Percentiles rank a stretch among this genome's conserved stretches.
phyloP scores from a whole-genome alignment of 805 yeast species.

The Yamadazyma olivae region DNA sequence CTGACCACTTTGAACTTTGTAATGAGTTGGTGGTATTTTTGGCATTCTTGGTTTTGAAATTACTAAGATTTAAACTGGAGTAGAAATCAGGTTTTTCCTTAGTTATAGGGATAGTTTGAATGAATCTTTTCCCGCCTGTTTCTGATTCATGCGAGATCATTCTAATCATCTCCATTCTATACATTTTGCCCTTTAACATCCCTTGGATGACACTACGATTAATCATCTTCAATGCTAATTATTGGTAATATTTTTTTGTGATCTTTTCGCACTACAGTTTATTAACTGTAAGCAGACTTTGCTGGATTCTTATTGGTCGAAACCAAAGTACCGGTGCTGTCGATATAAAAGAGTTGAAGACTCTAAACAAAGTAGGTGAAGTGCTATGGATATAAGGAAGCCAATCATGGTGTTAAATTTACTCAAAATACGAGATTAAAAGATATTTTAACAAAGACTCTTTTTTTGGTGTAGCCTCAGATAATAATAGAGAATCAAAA shows the following conservation, averaged over 20 bases:
- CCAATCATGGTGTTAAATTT: too few species aligned
- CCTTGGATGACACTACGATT: too few species aligned
- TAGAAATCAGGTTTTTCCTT: constrained; percentile 18
- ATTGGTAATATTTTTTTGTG: neutral
- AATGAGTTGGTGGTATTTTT: constrained; percentile 12
- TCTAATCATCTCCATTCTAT: constrained; percentile 3
- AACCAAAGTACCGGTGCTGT: too few species aligned
- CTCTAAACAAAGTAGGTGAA: too few species aligned
- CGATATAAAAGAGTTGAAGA: too few species aligned
- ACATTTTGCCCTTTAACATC: too few species aligned
- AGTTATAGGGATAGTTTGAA: constrained; percentile 32
- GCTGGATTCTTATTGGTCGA: constrained; percentile 11
- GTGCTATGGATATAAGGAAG: too few species aligned
- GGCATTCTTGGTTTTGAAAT: constrained; percentile 10
- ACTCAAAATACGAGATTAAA: too few species aligned
- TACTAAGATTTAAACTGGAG: constrained; percentile 18
- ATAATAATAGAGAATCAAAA: too few species aligned
- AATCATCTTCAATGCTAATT: too few species aligned
- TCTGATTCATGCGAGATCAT: constrained; percentile 9
- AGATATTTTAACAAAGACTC: too few species aligned
- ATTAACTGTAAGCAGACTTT: constrained; percentile 13
- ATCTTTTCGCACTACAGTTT: constrained; percentile 1
- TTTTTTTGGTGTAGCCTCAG: too few species aligned
- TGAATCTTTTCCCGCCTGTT: constrained; percentile 26
- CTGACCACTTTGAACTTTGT: constrained; percentile 24